A percentile compares a stretch with the other conserved stretches of the same genome.
phyloP scores from a whole-genome alignment of 148 eudicot genomes.

The Nepenthes gracilis region DNA sequence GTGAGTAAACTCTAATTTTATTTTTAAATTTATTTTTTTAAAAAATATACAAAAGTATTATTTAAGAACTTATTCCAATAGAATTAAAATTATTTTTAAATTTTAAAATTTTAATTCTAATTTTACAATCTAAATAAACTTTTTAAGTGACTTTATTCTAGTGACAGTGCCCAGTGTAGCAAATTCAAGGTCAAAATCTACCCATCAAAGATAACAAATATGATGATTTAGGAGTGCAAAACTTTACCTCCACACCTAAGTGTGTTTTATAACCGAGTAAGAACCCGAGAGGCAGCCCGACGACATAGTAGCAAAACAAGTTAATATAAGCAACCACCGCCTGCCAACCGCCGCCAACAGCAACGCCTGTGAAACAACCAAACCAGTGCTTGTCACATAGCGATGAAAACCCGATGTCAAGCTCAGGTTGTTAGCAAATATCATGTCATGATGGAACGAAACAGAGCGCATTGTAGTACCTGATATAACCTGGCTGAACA shows the following conservation, averaged over 20 bases:
- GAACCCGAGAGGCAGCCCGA: conserved; percentile 84
- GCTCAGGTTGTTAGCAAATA: too few relatives aligned
- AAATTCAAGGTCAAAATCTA: not conserved
- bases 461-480: conserved; percentile 21
- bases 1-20: too few relatives aligned
- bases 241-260: conserved; percentile 71
- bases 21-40: too few relatives aligned
- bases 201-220: not conserved
- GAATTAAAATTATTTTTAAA: too few relatives aligned
- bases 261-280: conserved; percentile 64
- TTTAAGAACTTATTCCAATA: too few relatives aligned
- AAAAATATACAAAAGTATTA: too few relatives aligned
- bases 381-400: not conserved
- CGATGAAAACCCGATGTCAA: not conserved
- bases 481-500: conserved; percentile 83
- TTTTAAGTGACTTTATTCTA: not conserved
- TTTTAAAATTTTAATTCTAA: too few relatives aligned
- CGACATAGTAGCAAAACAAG: conserved; percentile 66
- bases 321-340: conserved; percentile 79
- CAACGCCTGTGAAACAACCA: conserved; percentile 47
- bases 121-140: too few relatives aligned
- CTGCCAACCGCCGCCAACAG: conserved; percentile 99
- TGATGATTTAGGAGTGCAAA: not conserved
- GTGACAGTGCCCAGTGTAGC: not conserved
- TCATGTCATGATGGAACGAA: too few relatives aligned